Conservation (phyloP, 2,329 filamentous ascomycete species). For the Zymoseptoria passerinii region DNA sequence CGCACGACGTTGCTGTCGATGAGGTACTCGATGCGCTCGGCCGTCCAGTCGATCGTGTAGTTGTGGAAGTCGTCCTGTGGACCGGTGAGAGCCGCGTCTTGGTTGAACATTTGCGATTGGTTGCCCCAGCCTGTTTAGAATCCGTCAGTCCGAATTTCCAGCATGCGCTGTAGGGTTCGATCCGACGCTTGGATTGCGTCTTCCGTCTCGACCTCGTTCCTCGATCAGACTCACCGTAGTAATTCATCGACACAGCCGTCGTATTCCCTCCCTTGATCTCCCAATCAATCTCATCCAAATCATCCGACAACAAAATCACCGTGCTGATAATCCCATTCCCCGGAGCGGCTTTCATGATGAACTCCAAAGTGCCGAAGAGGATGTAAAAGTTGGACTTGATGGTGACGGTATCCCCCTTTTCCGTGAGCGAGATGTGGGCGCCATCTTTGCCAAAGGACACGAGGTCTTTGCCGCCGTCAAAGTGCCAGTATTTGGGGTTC, state of each 20-base stretch:
- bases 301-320: constrained; percentile 75
- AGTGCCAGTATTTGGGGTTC: constrained; percentile 31
- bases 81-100: constrained; percentile 49
- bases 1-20: constrained; percentile 61
- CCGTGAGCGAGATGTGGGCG: constrained; percentile 60
- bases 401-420: constrained; percentile 67
- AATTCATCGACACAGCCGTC: constrained; percentile 61
- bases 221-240: constrained; percentile 46
- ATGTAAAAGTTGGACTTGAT: constrained; percentile 74
- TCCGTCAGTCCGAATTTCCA: background rate
- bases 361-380: constrained; percentile 74
- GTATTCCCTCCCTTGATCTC: constrained; percentile 66
- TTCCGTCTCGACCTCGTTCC: background rate
- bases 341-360: constrained; percentile 65
- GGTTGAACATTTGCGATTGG: constrained; percentile 53
- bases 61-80: constrained; percentile 56
- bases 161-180: no score
- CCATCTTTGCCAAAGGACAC: constrained; percentile 51
- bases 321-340: constrained; percentile 71
- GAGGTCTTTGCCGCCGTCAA: constrained; percentile 55
- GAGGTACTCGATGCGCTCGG: constrained; percentile 56
- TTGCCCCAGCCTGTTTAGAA: constrained; percentile 48
- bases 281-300: constrained; percentile 83
- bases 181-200: no score
- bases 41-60: constrained; percentile 65